phyloP scores from a whole-genome alignment of 2,329 filamentous ascomycete genomes.

The Colletotrichum tamarilloi region DNA sequence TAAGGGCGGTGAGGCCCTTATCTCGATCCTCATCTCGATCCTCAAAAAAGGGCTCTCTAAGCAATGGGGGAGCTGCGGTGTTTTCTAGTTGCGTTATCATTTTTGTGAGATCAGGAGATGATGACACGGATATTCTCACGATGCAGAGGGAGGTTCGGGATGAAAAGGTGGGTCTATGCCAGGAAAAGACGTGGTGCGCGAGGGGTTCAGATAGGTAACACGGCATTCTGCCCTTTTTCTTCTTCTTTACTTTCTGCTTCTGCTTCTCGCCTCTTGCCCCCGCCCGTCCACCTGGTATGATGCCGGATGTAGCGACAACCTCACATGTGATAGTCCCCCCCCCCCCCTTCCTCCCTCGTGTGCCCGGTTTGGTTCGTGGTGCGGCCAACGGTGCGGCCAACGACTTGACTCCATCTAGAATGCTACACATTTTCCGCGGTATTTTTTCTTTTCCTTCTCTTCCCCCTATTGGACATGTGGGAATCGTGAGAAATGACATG shows the following conservation, averaged over 20 bases:
- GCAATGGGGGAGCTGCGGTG: too few relatives aligned
- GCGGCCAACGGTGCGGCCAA: background rate
- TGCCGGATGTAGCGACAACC: background rate
- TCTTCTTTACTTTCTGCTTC: too few relatives aligned
- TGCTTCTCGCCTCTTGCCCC: background rate
- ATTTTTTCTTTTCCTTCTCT: background rate
- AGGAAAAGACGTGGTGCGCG: background rate
- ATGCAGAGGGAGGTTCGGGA: background rate
- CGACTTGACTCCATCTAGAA: background rate
- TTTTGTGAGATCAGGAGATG: background rate
- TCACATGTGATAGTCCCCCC: background rate
- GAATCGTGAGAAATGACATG: background rate
- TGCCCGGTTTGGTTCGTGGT: background rate
- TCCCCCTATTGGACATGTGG: background rate
- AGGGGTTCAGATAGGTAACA: background rate
- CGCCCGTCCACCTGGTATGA: background rate
- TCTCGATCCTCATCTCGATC: background rate
- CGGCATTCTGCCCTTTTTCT: background rate
- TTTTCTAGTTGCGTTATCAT: background rate
- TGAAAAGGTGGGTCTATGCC: background rate
- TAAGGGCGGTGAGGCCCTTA: background rate
- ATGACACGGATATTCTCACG: background rate
- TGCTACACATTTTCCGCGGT: background rate
- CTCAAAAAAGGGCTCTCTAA: too few relatives aligned
- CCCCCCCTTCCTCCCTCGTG: background rate